Evolutionary conservation across 768 basidiomycete species (phyloP).

Genomic region (Sporobolomyces roseus): DNA sequence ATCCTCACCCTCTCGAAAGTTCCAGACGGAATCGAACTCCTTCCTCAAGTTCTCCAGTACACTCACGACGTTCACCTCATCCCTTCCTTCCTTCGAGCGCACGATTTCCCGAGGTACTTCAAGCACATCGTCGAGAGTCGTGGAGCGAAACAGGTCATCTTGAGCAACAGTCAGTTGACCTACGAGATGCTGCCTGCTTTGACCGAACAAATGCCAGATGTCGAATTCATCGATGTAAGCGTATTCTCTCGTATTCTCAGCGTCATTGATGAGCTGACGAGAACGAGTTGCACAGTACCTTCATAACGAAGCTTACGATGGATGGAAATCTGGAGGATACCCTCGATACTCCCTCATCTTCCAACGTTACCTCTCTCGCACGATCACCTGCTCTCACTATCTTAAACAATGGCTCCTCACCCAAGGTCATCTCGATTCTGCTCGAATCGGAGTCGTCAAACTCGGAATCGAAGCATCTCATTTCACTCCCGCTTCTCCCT

Average conservation of each 20-base stretch:
- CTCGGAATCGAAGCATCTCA: conserved; percentile 39
- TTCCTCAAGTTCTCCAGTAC: conserved; percentile 36
- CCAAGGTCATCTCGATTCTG: conserved; percentile 27
- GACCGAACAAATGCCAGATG: conserved; percentile 36
- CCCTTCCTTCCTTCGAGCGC: conserved; percentile 35
- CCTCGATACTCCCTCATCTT: conserved; percentile 40
- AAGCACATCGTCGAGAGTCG: conserved; percentile 35
- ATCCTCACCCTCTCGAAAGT: conserved; percentile 36
- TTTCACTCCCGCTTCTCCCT: neutral
- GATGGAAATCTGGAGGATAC: conserved; percentile 44
- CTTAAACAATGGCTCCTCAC: conserved; percentile 38
- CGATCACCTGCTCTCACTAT: conserved; percentile 43
- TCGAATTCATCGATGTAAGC: conserved; percentile 39
- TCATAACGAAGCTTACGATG: conserved; percentile 43
- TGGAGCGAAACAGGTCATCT: conserved; percentile 23
- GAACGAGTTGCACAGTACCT: conserved; percentile 28
- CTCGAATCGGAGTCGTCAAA: conserved; percentile 43
- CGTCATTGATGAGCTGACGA: neutral
- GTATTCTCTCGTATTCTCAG: neutral
- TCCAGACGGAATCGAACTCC: conserved; percentile 39
- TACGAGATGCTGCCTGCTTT: conserved; percentile 42
- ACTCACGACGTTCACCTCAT: conserved; percentile 43
- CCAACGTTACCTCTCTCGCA: conserved; percentile 43
- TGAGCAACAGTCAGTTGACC: conserved; percentile 36
- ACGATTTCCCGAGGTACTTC: conserved; percentile 41